Evolutionary conservation across 2,329 filamentous ascomycete genomes (phyloP).

Genomic region (Fusarium sp.): DNA sequence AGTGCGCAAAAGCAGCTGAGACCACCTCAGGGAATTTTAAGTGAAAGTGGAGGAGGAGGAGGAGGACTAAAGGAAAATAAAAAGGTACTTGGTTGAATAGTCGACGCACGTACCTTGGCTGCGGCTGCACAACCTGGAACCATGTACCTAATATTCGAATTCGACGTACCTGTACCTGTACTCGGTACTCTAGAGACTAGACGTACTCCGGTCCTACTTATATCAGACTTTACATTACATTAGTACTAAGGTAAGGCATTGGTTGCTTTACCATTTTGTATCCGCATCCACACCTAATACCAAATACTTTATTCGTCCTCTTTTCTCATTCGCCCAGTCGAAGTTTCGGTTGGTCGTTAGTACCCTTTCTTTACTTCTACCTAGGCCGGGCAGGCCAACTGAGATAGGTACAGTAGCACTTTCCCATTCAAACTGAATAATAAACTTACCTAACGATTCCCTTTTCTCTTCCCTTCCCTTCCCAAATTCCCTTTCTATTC

Average conservation of each 20-base stretch:
- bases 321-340: constrained; percentile 31
- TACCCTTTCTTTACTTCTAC: constrained; percentile 24
- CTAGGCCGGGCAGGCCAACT: constrained; percentile 9
- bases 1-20: constrained; percentile 20
- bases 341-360: constrained; percentile 42
- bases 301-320: constrained; percentile 36
- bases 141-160: constrained; percentile 27
- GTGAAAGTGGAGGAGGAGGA: background rate
- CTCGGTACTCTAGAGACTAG: no score
- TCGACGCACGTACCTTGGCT: constrained; percentile 15
- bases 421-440: constrained; percentile 21
- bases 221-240: constrained; percentile 39
- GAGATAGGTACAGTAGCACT: constrained; percentile 36
- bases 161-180: constrained; percentile 9
- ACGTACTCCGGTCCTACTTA: constrained; percentile 2
- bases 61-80: constrained; percentile 11
- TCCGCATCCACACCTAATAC: constrained; percentile 37
- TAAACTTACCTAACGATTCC: constrained; percentile 36
- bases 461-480: constrained; percentile 26
- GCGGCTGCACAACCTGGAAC: constrained; percentile 12
- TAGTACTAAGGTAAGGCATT: constrained; percentile 9
- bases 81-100: constrained; percentile 30
- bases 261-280: constrained; percentile 27
- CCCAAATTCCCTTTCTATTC: constrained; percentile 21
- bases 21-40: background rate